Base-by-base conservation (phyloP, 208 protist species). In the Tetramitus jugosus region DNA sequence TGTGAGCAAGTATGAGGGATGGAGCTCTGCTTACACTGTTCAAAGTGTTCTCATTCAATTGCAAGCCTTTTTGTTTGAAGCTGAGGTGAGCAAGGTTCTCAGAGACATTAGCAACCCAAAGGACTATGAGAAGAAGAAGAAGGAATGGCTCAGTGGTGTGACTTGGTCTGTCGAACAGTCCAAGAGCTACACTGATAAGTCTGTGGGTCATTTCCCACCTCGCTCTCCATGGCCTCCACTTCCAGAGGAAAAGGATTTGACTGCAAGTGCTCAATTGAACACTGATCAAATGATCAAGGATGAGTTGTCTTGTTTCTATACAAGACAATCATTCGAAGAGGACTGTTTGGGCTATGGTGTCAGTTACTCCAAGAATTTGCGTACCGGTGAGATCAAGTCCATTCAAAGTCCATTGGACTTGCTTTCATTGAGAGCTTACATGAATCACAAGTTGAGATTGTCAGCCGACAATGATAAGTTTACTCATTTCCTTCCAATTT, bases 401-500 rank as follows among this genome's bases (percentile, higher is more conserved):
- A 46, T 80, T 35, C 46, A 39, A 29, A 35, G 46, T 31, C 3
- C 64, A 17, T 42, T 80, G 2, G 77, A 80, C n/a, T 60, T 60
- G 6, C 10, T 80, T 45, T 80, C 61, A 29, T 62, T 76, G 0
- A 75, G 72, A 33, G 53, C 82, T 10, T 85, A 69, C 39, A 76
- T 80, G 64, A 76, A 69, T 74, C 46, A 83, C 65, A 69, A 76
- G 40, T 74, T 86, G 35, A 82, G 82, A 72, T 43, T 4, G 26
- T 60, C 49, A 7, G 75, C 82, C 8, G 8, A 69, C 20, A 83
- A 78, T 53, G 62, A 81, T 31, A 29, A 60, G 31, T 85, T 86
- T 45, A 80, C 42, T 52, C 72, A 86, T 77, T 86, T 82, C 82
- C 39, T 86, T 37, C 83, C 83, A 31, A 74, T 86, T 8, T 85